Evolutionary conservation across 2,329 filamentous ascomycete genomes (phyloP).

Genomic region (Monilinia fructigena): DNA sequence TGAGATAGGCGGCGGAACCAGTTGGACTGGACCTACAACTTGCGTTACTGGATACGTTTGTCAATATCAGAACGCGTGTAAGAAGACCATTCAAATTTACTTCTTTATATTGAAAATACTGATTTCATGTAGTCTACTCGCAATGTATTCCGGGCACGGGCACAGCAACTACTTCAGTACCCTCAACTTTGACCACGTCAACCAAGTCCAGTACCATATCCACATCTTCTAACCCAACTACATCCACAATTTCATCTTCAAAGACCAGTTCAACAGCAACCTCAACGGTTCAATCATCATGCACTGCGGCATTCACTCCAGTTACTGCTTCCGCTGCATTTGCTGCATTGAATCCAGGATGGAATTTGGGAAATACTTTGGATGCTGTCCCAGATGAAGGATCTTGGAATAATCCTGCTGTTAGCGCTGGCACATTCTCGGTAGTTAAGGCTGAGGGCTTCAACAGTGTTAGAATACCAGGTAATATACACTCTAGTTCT

Average conservation of each 20-base stretch:
- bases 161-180: neutral
- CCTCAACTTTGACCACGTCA: constrained; percentile 14
- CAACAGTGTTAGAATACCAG: constrained; percentile 57
- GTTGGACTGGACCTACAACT: constrained; percentile 18
- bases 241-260: constrained; percentile 9
- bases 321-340: constrained; percentile 39
- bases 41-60: constrained; percentile 22
- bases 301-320: constrained; percentile 30
- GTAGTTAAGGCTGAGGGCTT: constrained; percentile 54
- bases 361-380: constrained; percentile 61
- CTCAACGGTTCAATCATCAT: constrained; percentile 21
- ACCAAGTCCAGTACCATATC: constrained; percentile 2
- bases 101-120: neutral
- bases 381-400: constrained; percentile 57
- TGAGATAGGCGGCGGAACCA: constrained; percentile 13
- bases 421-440: constrained; percentile 51
- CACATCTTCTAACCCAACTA: constrained; percentile 10
- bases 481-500: constrained; percentile 30
- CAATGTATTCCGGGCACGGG: constrained; percentile 24
- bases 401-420: constrained; percentile 57
- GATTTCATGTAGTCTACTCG: constrained; percentile 21
- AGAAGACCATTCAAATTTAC: neutral
- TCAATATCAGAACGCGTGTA: constrained; percentile 20
- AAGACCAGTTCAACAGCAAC: constrained; percentile 7
- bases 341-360: constrained; percentile 53